Percentiles rank a stretch among this genome's conserved stretches.
Conservation (phyloP, 768 basidiomycete species). For the Auricularia sp. region DNA sequence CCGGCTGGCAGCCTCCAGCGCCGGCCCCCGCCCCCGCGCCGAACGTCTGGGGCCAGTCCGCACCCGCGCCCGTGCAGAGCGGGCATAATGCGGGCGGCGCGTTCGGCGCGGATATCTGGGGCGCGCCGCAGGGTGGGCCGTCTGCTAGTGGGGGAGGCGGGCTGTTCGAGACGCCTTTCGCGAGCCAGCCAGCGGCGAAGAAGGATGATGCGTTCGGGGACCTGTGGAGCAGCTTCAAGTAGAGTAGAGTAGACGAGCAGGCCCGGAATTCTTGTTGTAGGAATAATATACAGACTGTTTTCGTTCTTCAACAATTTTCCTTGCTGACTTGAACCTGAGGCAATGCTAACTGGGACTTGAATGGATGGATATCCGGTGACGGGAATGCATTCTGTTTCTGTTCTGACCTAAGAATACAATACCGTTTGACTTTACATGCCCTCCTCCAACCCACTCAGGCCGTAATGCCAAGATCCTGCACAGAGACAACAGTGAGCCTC, state of each 20-base stretch:
- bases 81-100: neutral
- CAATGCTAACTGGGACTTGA: too few relatives aligned
- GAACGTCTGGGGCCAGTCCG: constrained; percentile 15
- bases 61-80: neutral
- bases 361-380: too few relatives aligned
- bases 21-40: constrained; percentile 9
- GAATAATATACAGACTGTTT: neutral
- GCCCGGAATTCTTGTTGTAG: neutral
- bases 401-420: too few relatives aligned
- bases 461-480: neutral
- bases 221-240: constrained; percentile 79
- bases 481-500: neutral
- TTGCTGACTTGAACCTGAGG: too few relatives aligned
- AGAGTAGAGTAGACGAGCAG: too few relatives aligned
- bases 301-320: neutral
- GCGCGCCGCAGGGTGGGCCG: constrained; percentile 21
- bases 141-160: constrained; percentile 17
- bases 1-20: neutral
- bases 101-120: constrained; percentile 43
- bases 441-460: too few relatives aligned
- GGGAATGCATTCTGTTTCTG: too few relatives aligned
- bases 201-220: constrained; percentile 77
- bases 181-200: constrained; percentile 31
- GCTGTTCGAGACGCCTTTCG: constrained; percentile 21
- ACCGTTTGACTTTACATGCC: too few relatives aligned